phyloP scores from a whole-genome alignment of 805 yeast genomes.

The Zygoascus biomembranicola region DNA sequence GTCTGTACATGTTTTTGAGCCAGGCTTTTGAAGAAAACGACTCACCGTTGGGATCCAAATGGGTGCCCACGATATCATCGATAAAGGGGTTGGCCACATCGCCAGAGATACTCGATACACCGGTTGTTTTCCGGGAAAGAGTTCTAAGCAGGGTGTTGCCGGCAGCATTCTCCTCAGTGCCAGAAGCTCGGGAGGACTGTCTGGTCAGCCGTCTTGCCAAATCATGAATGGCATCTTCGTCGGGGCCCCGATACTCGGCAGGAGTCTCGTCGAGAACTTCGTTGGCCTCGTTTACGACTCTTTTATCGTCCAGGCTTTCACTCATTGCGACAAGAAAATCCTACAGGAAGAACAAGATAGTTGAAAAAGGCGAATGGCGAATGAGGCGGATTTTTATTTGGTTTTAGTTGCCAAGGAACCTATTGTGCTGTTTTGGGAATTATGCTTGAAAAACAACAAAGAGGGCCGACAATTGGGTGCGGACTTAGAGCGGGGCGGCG shows the following conservation, averaged over 20 bases:
- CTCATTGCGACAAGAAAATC: not conserved
- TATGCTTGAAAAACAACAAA: no score
- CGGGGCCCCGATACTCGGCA: not conserved
- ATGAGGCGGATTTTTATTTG: not conserved
- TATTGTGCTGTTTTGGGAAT: no score
- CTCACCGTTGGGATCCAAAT: constrained; percentile 50
- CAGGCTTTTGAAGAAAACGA: constrained; percentile 52
- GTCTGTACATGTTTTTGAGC: constrained; percentile 50
- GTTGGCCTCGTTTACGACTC: not conserved
- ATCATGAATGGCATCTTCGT: constrained; percentile 10
- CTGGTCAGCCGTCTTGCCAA: constrained; percentile 14
- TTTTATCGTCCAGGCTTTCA: not conserved
- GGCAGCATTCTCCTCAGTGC: not conserved
- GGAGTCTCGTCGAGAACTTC: not conserved
- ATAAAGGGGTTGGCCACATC: constrained; percentile 17
- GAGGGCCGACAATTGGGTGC: no score
- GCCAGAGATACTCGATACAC: constrained; percentile 1
- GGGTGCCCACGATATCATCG: constrained; percentile 30
- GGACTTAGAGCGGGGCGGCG: no score
- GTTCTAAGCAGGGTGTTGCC: not conserved
- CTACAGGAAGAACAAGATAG: not conserved
- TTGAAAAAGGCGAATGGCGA: no score
- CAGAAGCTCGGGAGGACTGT: constrained; percentile 4
- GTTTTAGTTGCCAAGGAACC: no score
- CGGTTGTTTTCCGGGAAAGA: not conserved